phyloP scores from a whole-genome alignment of 345 rosid species.

The Anacardium occidentale region DNA sequence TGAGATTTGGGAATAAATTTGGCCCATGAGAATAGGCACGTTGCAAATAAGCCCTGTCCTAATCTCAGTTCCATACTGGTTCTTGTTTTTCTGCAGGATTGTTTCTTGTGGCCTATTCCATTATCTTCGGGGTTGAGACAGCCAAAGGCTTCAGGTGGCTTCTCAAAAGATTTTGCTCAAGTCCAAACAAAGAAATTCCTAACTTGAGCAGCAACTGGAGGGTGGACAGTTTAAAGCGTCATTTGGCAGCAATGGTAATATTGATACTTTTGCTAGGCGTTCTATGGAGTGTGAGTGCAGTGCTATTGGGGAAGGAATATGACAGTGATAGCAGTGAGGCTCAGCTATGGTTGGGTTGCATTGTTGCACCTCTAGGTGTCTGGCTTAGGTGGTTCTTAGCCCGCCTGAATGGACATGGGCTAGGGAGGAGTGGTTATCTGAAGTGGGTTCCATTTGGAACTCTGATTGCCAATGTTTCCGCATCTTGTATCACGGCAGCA shows the following conservation, averaged over 20 bases:
- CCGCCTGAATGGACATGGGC: conserved; percentile 76
- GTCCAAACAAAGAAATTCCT: conserved; percentile 17
- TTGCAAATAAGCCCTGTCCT: background rate
- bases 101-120: conserved; percentile 70
- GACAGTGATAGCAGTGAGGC: conserved; percentile 45
- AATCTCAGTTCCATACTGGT: background rate
- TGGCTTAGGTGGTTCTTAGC: conserved; percentile 98
- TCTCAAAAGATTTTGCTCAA: conserved; percentile 24
- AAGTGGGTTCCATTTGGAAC: conserved; percentile 95
- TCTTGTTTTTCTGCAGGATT: conserved; percentile 61
- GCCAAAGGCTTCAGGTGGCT: conserved; percentile 76
- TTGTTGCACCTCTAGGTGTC: conserved; percentile 74
- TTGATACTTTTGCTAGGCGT: conserved; percentile 46
- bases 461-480: conserved; percentile 71
- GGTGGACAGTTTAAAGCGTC: conserved; percentile 43
- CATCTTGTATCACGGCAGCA: conserved; percentile 76
- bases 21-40: no score
- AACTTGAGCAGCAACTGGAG: conserved; percentile 29
- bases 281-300: conserved; percentile 49
- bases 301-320: conserved; percentile 47
- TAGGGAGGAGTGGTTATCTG: conserved; percentile 54
- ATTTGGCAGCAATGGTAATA: conserved; percentile 35
- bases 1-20: background rate
- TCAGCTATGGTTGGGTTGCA: conserved; percentile 80
- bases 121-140: conserved; percentile 73